Conservation (phyloP, 192 early-diverging fungal species). For the Coemansia umbellata region DNA sequence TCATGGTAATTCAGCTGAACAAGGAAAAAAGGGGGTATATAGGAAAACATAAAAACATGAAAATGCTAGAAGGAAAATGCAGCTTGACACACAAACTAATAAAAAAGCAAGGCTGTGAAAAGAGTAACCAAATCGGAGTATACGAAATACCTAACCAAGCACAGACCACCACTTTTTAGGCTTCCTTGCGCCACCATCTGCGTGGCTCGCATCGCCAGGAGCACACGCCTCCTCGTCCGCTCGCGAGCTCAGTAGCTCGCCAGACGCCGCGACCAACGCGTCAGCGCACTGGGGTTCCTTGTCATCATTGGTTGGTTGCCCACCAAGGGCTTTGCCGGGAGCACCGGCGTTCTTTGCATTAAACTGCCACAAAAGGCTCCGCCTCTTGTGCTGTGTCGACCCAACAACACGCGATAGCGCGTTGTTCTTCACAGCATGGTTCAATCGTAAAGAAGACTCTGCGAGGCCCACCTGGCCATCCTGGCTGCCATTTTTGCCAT, state of each 20-base stretch:
- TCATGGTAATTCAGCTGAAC: too few relatives aligned
- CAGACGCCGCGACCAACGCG: not conserved
- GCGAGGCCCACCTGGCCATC: not conserved
- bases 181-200: not conserved
- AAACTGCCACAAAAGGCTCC: conserved; percentile 37
- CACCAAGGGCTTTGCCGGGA: conserved; percentile 1
- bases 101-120: too few relatives aligned
- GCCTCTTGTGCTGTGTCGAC: conserved; percentile 17
- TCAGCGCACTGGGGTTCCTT: not conserved
- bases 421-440: not conserved
- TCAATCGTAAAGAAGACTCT: not conserved
- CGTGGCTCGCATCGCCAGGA: not conserved
- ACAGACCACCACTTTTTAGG: conserved; percentile 44
- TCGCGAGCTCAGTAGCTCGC: not conserved
- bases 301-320: not conserved
- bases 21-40: too few relatives aligned
- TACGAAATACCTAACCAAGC: conserved; percentile 11
- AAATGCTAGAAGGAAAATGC: too few relatives aligned
- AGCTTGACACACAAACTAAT: too few relatives aligned
- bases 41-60: too few relatives aligned
- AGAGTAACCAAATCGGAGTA: too few relatives aligned
- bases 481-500: not conserved
- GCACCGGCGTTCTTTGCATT: conserved; percentile 9
- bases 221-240: not conserved
- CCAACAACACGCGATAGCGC: conserved; percentile 9